Base-by-base conservation (phyloP, 768 basidiomycete species). In the Lentinula boryana region DNA sequence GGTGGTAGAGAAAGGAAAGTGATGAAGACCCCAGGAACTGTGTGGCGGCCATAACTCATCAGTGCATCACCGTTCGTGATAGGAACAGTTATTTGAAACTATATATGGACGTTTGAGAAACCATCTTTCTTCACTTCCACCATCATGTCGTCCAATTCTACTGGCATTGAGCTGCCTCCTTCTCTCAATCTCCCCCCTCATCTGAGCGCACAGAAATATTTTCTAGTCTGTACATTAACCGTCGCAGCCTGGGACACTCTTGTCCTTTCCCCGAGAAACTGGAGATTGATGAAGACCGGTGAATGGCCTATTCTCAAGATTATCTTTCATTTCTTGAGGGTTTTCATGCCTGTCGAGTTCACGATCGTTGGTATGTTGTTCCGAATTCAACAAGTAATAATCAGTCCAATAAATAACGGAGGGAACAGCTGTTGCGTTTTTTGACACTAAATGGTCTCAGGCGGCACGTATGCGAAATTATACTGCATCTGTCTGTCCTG, bases 171-270 rank as follows among this genome's bases (percentile, higher is more conserved):
- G 4, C 78, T 93, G 7, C 91, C 91, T 16, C 71, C 78, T 58
- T 89, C 85, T 23, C 85, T 93, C 68, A 76, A 88, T 65, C 83
- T 93, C 5, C 81, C 91, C 0, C 81, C 91, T 1, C 91, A 91
- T 70, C 79, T 93, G 38, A 84, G 82, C 33, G 91, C 91, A 0
- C 91, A 93, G 79, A 93, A 93, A 73, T 94, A 94, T 67, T 92
- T 93, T 70, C 84, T 90, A 51, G 92, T 93, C 64, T 94, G 91
- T 77, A 91, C 91, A 0, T 84, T 94, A 63, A 94, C 91, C 58
- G 89, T 94, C 60, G 88, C 91, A 0, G 91, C 91, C 6, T 93
- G 92, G 91, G 91, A 94, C 67, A 86, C 91, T 38, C 84, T 94
- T 67, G 91, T 94, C 38, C 82, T 94, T 53, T 87, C 86, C 8